These are phyloP conservation scores for Fennellomyces sp. DNA, from an alignment of 371 early-diverging fungal genomes.

Conservation along the genomic window DNA sequence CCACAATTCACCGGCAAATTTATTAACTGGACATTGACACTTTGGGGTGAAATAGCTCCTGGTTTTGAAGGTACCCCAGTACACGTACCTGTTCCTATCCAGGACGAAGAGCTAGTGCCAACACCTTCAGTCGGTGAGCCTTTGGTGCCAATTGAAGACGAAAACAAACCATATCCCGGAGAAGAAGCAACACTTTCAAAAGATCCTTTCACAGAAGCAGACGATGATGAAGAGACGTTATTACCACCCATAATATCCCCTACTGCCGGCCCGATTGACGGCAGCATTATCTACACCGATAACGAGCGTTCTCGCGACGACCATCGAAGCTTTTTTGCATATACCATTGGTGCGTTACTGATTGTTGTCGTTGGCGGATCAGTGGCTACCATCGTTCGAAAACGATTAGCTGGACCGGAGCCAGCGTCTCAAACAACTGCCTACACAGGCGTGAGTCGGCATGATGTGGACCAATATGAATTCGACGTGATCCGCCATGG, in stretches of 20 bases:
- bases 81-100: background rate
- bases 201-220: background rate
- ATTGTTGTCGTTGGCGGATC: constrained; percentile 9
- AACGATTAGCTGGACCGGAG: background rate
- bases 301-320: background rate
- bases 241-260: constrained; percentile 1
- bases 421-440: constrained; percentile 9
- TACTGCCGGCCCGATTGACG: background rate
- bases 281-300: background rate
- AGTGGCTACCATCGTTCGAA: constrained; percentile 11
- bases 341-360: constrained; percentile 9
- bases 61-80: constrained; percentile 13
- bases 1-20: constrained; percentile 50
- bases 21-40: constrained; percentile 64
- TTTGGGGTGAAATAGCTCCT: constrained; percentile 65
- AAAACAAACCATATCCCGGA: background rate
- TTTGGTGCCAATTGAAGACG: background rate
- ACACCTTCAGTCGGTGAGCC: background rate
- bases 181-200: background rate
- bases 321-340: constrained; percentile 23
- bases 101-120: background rate
- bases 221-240: background rate
- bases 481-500: constrained; percentile 10
- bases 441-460: constrained; percentile 10
- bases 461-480: constrained; percentile 20